phyloP scores from a whole-genome alignment of 331 rosid genomes.

The Prunus yedoensis region DNA sequence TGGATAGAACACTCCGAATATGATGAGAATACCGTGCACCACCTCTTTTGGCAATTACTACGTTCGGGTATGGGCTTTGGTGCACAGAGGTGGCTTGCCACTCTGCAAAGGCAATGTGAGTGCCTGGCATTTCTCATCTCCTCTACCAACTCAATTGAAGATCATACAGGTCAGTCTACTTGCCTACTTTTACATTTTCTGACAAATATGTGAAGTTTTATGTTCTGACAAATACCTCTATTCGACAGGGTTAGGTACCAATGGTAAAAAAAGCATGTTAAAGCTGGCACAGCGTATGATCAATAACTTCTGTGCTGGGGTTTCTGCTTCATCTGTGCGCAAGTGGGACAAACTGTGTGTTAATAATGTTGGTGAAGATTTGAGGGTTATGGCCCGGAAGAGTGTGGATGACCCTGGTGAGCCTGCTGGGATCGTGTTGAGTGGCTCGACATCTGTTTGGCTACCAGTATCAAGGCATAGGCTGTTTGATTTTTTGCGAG shows the following conservation, averaged over 20 bases:
- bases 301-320: slow-evolving; percentile 64
- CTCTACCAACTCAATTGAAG: slow-evolving; percentile 41
- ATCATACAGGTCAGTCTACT: slow-evolving; percentile 48
- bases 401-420: slow-evolving; percentile 51
- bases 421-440: slow-evolving; percentile 61
- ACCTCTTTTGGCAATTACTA: slow-evolving; percentile 50
- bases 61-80: slow-evolving; percentile 74
- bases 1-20: slow-evolving; percentile 86
- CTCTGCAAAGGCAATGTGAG: slow-evolving; percentile 78
- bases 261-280: slow-evolving; percentile 54
- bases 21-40: slow-evolving; percentile 68
- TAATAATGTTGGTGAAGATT: slow-evolving; percentile 44
- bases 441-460: slow-evolving; percentile 86
- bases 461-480: slow-evolving; percentile 54
- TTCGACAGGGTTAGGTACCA: slow-evolving; percentile 37
- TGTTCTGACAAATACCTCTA: slow-evolving; percentile 14
- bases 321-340: slow-evolving; percentile 48
- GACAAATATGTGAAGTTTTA: slow-evolving; percentile 1
- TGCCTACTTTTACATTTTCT: slow-evolving; percentile 9
- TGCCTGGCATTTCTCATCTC: slow-evolving; percentile 53
- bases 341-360: slow-evolving; percentile 59
- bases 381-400: slow-evolving; percentile 60
- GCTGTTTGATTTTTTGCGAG: slow-evolving; percentile 61
- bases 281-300: slow-evolving; percentile 80
- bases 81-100: slow-evolving; percentile 81